Evolutionary conservation across 768 basidiomycete genomes (phyloP).

Genomic region (Mycena alexandri): DNA sequence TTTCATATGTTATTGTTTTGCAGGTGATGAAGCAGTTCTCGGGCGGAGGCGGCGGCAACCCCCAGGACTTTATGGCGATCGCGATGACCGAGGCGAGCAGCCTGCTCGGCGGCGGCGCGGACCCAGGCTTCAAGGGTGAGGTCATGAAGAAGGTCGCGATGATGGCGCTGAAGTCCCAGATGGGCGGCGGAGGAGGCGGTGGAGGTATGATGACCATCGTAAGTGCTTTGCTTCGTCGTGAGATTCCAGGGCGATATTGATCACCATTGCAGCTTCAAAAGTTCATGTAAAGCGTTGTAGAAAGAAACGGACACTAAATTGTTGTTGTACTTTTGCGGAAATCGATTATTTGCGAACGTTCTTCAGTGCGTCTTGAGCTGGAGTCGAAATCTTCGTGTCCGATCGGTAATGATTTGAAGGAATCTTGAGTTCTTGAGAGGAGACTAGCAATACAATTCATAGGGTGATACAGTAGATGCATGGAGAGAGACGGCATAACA

Average conservation of each 20-base stretch:
- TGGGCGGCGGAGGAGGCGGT: constrained; percentile 25
- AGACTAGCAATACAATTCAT: constrained; percentile 20
- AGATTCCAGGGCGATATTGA: neutral
- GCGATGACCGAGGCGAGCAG: constrained; percentile 27
- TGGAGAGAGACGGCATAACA: neutral
- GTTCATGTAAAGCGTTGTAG: constrained; percentile 29
- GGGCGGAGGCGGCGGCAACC: constrained; percentile 9
- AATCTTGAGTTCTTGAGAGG: neutral
- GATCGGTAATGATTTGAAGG: no score
- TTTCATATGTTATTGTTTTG: no score
- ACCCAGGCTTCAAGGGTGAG: constrained; percentile 18
- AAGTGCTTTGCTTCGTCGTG: neutral
- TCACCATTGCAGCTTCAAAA: constrained; percentile 15
- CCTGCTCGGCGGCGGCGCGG: constrained; percentile 20
- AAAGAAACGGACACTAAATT: constrained; percentile 21
- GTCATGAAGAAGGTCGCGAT: constrained; percentile 35
- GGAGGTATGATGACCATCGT: constrained; percentile 28
- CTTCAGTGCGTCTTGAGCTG: neutral
- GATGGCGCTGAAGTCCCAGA: constrained; percentile 35
- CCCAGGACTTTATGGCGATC: constrained; percentile 19
- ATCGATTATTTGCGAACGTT: constrained; percentile 1
- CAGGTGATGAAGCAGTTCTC: constrained; percentile 30
- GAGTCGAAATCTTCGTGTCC: neutral
- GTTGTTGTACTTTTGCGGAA: constrained; percentile 24
- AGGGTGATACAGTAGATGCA: constrained; percentile 25